Base-by-base conservation (phyloP, 441 rosid genomes). In the Omphalea diandra region DNA sequence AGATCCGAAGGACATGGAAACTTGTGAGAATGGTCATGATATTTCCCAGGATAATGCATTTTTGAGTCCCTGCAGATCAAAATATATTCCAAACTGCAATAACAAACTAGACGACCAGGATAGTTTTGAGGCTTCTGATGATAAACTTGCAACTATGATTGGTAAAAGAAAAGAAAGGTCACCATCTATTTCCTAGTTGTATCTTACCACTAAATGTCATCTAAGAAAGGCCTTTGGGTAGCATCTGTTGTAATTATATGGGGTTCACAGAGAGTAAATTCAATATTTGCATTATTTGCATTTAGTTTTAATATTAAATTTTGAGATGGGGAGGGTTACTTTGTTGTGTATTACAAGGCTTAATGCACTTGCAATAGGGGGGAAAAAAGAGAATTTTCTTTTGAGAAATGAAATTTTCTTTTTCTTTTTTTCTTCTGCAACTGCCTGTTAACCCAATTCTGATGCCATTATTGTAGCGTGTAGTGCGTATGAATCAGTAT, bases 161-260 rank as follows among this genome's bases (percentile, higher is more conserved):
- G 65, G 75, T 24, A 72, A 72, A 56, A 65, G 75, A 41, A 78
- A 78, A 67, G 75, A 81, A 72, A 78, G 81, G 63, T 79, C 83
- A 38, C 52, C 72, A 63, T 65, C 68, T 70, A 67, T 52, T 52
- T 32, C 64, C 47, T 20, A 35, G 64, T 68, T 59, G n/a, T 35
- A 43, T 67, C 17, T 31, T 27, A 26, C 65, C 20, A 27, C 5
- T 41, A 57, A 64, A 7, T 20, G 47, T 40, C 40, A n/a, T 12
- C 11, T 53, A 11, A 3, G 12, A 26, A 26, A 24, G 17, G 17
- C 32, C 18, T n/a, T 53, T 9, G 31, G 22, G 56, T 14, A 52
- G 14, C 56, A 2, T 22, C 56, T 52, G 56, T 52, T 52, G 56
- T 47, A 32, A 14, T n/a, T 33, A 35, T 15, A 26, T 22, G 1